A percentile compares a stretch with the other conserved stretches of the same genome.
Conservation (phyloP, 257 asterid genomes). For the Capsicum rhomboideum region DNA sequence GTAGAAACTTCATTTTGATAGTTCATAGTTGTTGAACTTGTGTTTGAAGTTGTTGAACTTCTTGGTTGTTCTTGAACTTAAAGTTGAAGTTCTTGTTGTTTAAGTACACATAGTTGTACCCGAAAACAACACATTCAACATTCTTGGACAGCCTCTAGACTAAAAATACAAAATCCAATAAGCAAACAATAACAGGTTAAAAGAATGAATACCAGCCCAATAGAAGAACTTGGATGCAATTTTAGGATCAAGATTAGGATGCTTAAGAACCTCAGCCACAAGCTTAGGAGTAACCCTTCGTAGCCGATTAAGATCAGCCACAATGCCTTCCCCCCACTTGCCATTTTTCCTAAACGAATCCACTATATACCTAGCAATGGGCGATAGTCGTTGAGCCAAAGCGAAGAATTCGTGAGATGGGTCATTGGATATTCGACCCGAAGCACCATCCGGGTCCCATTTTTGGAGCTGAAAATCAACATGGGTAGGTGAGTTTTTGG, state of each 20-base stretch:
- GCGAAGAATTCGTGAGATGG: constrained; percentile 65
- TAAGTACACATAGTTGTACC: too few species aligned
- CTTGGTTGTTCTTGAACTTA: too few species aligned
- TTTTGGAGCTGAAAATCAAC: constrained; percentile 64
- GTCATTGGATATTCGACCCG: constrained; percentile 19
- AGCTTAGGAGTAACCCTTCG: constrained; percentile 88
- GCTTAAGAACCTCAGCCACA: constrained; percentile 77
- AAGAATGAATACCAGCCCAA: constrained; percentile 72
- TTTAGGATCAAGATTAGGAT: constrained; percentile 72
- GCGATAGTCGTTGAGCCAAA: constrained; percentile 65
- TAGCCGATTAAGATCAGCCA: constrained; percentile 67
- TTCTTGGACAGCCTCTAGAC: background rate
- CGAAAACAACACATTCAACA: background rate
- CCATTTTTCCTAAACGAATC: constrained; percentile 71
- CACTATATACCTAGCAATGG: constrained; percentile 75
- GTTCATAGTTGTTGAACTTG: too few species aligned
- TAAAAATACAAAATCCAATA: too few species aligned
- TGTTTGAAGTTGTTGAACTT: too few species aligned
- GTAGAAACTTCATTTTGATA: too few species aligned
- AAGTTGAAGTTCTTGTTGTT: too few species aligned
- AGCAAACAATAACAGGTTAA: background rate
- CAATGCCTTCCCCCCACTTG: constrained; percentile 61
- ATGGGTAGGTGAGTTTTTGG: constrained; percentile 10
- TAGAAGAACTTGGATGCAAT: constrained; percentile 73
- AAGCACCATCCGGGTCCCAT: constrained; percentile 65